Evolutionary conservation across 192 early-diverging fungal species (phyloP), one percentile per base, ranked within the genome.

Genomic region (Jimgerdemannia lactiflua): DNA sequence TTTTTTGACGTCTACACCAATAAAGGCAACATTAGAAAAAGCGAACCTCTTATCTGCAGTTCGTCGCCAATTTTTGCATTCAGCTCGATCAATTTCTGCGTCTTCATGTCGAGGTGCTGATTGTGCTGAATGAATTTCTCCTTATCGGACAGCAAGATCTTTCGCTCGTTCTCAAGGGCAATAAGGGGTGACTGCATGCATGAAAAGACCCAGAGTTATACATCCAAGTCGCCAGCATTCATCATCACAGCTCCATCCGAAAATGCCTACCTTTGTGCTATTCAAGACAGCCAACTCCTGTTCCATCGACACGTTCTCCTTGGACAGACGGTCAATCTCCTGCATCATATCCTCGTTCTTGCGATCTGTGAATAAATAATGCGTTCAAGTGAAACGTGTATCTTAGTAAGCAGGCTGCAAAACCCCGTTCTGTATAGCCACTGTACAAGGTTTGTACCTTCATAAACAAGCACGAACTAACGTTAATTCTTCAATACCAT

Each of bases 131-230:
- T 80, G 71, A 90, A 89, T 67, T 88, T 86, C 39, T 83, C 84
- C 42, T 82, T 82, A 71, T 92, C 90, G 1, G 72, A 75, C 40
- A 65, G 41, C 6, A 91, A 72, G 11, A 74, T 73, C 42, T 78
- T 68, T 14, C 79, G 71, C 71, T 89, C 86, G 20, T 77, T 67
- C 64, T 90, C 84, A 20, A 86, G 69, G 9, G 77, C 43, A 18
- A 80, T 72, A 0, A 91, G 75, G 3, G 90, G 90, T 4, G 87
- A 81, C 88, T 91, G 71, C 19, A 17, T 14, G n/a, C 20, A 9
- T n/a, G 70, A n/a, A 41, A 64, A 75, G 17, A 70, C 49, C 20
- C 11, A 43, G 42, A 19, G 29, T 29, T 41, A 41, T 68, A 3
- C 0, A 4, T 3, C 14, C 72, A 20, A 40, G n/a, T 11, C 70